A percentile compares a stretch with the other conserved stretches of the same genome.
Conservation (phyloP, 352 stramenopile genomes). For the Globisporangium nodosum region DNA sequence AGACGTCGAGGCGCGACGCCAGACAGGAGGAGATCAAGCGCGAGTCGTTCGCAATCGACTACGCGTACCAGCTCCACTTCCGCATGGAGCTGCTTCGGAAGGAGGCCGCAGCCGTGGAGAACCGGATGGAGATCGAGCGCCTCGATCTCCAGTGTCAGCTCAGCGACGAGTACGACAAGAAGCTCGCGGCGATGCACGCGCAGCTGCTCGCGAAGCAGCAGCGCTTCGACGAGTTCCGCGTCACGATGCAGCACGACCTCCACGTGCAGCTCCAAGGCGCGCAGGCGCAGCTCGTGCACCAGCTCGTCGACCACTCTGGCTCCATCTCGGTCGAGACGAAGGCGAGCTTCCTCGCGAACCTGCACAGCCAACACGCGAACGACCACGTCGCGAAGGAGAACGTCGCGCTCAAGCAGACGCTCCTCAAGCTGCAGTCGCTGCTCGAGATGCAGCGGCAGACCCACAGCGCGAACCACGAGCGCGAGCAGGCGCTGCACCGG, state of each 20-base stretch:
- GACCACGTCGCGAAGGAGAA: conserved; percentile 59
- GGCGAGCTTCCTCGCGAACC: conserved; percentile 30
- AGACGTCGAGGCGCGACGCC: conserved; percentile 1
- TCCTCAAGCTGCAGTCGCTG: conserved; percentile 62
- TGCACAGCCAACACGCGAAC: conserved; percentile 36
- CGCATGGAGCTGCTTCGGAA: conserved; percentile 28
- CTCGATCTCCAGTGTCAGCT: conserved; percentile 40
- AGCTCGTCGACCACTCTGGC: conserved; percentile 57
- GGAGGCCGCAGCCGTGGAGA: conserved; percentile 19
- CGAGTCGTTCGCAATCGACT: conserved; percentile 37
- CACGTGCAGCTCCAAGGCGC: conserved; percentile 46
- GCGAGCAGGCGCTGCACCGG: conserved; percentile 29
- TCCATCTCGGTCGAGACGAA: conserved; percentile 50
- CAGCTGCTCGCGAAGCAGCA: conserved; percentile 51
- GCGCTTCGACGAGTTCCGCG: conserved; percentile 59
- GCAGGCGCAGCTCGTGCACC: conserved; percentile 45
- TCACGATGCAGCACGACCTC: conserved; percentile 55
- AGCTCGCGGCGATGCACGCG: conserved; percentile 42
- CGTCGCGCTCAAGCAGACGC: conserved; percentile 52
- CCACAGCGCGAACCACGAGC: conserved; percentile 27
- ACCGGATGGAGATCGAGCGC: conserved; percentile 30
- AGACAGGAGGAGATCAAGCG: conserved; percentile 30
- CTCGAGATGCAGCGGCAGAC: conserved; percentile 56
- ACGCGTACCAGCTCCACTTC: conserved; percentile 39
- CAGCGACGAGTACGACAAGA: conserved; percentile 46